These are phyloP conservation scores for Carpinus viminea DNA, from an alignment of 306 rosid species.

Conservation along the genomic window DNA sequence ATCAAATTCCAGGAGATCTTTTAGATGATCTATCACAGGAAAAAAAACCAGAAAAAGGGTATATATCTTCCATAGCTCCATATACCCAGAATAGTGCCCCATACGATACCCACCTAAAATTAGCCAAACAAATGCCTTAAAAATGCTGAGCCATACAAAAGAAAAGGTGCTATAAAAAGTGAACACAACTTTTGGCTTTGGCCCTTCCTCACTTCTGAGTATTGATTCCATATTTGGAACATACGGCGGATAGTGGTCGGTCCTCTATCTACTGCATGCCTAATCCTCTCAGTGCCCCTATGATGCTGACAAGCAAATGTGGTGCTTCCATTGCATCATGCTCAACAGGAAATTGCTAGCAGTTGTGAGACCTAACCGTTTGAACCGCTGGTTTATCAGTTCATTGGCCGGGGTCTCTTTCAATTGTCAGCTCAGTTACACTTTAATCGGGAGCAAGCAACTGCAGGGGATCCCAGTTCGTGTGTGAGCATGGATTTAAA, in stretches of 20 bases:
- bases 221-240: slow-evolving; percentile 6
- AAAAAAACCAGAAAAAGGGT: neutral
- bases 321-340: too few relatives aligned
- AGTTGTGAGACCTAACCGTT: too few relatives aligned
- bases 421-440: too few relatives aligned
- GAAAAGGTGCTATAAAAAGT: neutral
- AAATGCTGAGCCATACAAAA: too few relatives aligned
- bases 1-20: slow-evolving; percentile 6
- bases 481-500: too few relatives aligned
- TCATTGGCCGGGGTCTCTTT: too few relatives aligned
- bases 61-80: neutral
- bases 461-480: too few relatives aligned
- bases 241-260: slow-evolving; percentile 4
- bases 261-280: neutral
- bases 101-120: neutral
- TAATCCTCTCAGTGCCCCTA: neutral
- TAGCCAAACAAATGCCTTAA: neutral
- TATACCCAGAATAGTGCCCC: neutral
- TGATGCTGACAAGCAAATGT: neutral
- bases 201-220: neutral
- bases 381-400: too few relatives aligned
- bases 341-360: too few relatives aligned
- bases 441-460: too few relatives aligned
- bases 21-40: neutral
- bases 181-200: neutral